Percentiles rank a stretch among this genome's conserved stretches.
phyloP scores from a whole-genome alignment of 2,329 filamentous ascomycete genomes.

The Aspergillus candidus region DNA sequence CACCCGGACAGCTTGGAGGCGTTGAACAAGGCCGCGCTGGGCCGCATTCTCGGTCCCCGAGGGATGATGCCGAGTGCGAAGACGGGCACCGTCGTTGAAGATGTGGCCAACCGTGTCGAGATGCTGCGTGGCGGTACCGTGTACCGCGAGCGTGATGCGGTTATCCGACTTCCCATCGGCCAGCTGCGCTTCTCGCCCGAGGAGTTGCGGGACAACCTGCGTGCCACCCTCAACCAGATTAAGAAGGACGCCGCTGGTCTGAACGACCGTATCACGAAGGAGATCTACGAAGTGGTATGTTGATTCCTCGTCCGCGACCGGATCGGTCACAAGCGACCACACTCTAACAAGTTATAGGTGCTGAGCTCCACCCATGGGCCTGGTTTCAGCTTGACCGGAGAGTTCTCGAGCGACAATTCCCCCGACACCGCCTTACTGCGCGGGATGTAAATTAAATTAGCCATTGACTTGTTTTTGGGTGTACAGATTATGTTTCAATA shows the following conservation, averaged over 20 bases:
- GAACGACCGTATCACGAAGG: constrained; percentile 61
- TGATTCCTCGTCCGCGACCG: neutral
- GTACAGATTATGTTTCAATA: constrained; percentile 41
- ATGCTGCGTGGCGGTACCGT: constrained; percentile 78
- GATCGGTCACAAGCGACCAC: neutral
- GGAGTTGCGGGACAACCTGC: constrained; percentile 78
- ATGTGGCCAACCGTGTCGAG: constrained; percentile 67
- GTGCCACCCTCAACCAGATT: constrained; percentile 65
- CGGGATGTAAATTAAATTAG: constrained; percentile 41
- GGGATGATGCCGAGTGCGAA: constrained; percentile 90
- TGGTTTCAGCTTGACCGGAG: constrained; percentile 78
- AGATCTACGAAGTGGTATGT: constrained; percentile 64
- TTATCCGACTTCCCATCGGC: constrained; percentile 83
- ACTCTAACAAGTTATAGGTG: constrained; percentile 56
- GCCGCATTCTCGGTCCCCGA: constrained; percentile 75
- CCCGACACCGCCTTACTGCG: constrained; percentile 46
- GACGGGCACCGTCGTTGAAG: constrained; percentile 79
- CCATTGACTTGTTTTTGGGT: constrained; percentile 34
- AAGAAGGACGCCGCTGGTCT: constrained; percentile 68
- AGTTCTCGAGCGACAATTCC: constrained; percentile 60
- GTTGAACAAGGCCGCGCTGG: constrained; percentile 74
- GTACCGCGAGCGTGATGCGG: constrained; percentile 79
- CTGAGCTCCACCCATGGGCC: constrained; percentile 83
- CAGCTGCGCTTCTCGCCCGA: constrained; percentile 85
- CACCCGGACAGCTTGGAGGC: constrained; percentile 71